Evolutionary conservation across 371 early-diverging fungal genomes (phyloP).

Genomic region (Rhizopus sp.): DNA sequence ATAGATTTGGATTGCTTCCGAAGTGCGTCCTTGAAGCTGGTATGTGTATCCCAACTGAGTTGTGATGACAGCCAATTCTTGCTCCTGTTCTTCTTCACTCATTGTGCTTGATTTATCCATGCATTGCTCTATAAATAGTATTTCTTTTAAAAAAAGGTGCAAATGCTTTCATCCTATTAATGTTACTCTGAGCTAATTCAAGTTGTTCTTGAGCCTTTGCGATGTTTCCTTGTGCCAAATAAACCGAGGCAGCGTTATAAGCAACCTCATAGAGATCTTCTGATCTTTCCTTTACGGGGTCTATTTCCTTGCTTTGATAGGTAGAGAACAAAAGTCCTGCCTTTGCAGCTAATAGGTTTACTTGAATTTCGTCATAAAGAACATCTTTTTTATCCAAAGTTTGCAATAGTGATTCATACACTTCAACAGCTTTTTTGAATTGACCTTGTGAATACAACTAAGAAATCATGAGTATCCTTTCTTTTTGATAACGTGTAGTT

Average conservation of each 20-base stretch:
- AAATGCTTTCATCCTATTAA: background rate
- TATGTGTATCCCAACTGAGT: slow-evolving; percentile 76
- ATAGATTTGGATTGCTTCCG: slow-evolving; percentile 68
- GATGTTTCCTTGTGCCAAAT: slow-evolving; percentile 57
- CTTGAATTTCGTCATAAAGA: slow-evolving; percentile 43
- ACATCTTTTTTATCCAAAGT: slow-evolving; percentile 35
- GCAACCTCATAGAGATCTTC: slow-evolving; percentile 65
- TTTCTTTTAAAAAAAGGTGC: background rate
- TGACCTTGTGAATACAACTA: slow-evolving; percentile 53
- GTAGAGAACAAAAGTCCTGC: slow-evolving; percentile 60
- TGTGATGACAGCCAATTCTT: slow-evolving; percentile 68
- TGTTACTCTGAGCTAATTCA: slow-evolving; percentile 58
- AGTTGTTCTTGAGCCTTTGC: slow-evolving; percentile 59
- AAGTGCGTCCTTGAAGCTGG: slow-evolving; percentile 61
- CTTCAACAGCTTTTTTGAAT: slow-evolving; percentile 40
- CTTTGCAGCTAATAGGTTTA: slow-evolving; percentile 68
- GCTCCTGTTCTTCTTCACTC: slow-evolving; percentile 68
- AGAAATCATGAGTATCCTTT: background rate
- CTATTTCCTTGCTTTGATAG: background rate
- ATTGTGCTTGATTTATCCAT: slow-evolving; percentile 34
- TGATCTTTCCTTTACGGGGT: slow-evolving; percentile 24
- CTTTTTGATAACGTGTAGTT: background rate
- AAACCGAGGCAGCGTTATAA: slow-evolving; percentile 70
- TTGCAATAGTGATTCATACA: slow-evolving; percentile 52
- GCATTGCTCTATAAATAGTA: slow-evolving; percentile 32